Conservation (phyloP, 1,284 basidiomycete genomes). For the Moesziomyces globuligerus region DNA sequence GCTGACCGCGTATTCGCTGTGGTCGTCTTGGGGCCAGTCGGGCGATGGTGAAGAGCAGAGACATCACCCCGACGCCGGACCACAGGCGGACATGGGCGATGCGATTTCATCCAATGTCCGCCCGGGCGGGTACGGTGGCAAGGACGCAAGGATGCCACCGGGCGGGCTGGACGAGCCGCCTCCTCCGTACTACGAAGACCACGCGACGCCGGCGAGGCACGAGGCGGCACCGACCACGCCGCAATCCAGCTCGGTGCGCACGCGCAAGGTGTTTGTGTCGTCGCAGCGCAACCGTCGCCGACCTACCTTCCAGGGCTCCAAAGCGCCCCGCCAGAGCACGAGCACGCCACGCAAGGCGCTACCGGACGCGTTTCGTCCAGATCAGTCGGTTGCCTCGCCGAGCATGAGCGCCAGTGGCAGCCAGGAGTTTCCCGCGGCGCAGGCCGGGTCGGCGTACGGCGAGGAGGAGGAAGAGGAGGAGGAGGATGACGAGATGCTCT, state of each 20-base stretch:
- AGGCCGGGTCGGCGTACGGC: neutral
- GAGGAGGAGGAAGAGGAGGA: constrained; percentile 24
- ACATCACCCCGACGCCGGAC: constrained; percentile 29
- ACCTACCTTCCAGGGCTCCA: constrained; percentile 34
- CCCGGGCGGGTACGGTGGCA: neutral
- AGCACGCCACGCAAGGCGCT: constrained; percentile 30
- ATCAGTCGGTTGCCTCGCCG: neutral
- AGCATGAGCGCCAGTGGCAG: neutral
- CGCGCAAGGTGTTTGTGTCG: constrained; percentile 46
- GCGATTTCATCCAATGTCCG: constrained; percentile 24
- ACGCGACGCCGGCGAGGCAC: constrained; percentile 1
- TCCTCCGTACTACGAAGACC: constrained; percentile 42
- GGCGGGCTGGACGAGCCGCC: constrained; percentile 44
- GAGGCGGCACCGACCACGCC: constrained; percentile 13
- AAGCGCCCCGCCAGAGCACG: constrained; percentile 28
- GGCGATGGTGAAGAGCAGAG: constrained; percentile 24
- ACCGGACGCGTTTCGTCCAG: constrained; percentile 9
- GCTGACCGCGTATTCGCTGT: constrained; percentile 52
- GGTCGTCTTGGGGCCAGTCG: constrained; percentile 46
- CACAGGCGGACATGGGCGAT: constrained; percentile 24
- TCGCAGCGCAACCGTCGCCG: constrained; percentile 32
- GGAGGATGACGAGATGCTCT: constrained; percentile 48
- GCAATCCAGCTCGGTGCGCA: constrained; percentile 14
- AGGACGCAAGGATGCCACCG: constrained; percentile 7
- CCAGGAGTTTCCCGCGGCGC: neutral